Conservation (phyloP, 805 yeast species). For the Suhomyces prunicola region DNA sequence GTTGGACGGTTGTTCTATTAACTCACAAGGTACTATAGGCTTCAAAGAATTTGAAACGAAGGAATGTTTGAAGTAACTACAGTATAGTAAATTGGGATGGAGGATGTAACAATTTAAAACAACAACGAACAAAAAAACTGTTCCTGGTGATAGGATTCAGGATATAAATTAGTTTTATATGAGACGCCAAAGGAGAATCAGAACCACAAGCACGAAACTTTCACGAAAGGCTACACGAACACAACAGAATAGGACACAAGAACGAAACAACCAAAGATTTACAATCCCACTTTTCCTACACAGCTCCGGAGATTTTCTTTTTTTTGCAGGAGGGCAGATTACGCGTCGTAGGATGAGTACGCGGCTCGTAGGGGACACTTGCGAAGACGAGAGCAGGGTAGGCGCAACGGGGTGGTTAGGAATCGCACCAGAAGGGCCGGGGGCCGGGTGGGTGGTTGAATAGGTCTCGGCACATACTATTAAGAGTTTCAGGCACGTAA, state of each 20-base stretch:
- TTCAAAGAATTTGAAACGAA: slow-evolving; percentile 8
- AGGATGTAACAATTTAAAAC: not conserved
- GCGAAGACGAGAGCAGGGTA: not conserved
- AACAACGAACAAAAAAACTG: not conserved
- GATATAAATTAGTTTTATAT: slow-evolving; percentile 6
- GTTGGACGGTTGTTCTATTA: not conserved
- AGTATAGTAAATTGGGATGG: not conserved
- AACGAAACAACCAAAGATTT: not conserved
- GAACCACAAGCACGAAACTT: slow-evolving; percentile 1
- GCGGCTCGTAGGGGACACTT: not conserved
- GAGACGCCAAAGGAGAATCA: not conserved
- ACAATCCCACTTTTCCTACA: not conserved
- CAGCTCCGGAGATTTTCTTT: not conserved
- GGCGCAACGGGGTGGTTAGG: not conserved
- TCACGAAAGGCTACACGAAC: not conserved
- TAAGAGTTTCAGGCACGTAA: not conserved
- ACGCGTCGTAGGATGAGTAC: slow-evolving; percentile 1
- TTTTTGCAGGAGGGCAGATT: slow-evolving; percentile 1
- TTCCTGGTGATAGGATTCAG: not conserved
- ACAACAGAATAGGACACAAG: not conserved
- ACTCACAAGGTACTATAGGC: slow-evolving; percentile 1
- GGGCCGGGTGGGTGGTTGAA: not conserved
- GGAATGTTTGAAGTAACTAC: slow-evolving; percentile 8
- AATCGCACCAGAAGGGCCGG: not conserved
- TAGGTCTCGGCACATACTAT: not conserved